Evolutionary conservation across 2,329 filamentous ascomycete genomes (phyloP), one percentile per base, ranked within the genome.

Genomic region (Phialophora expanda): DNA sequence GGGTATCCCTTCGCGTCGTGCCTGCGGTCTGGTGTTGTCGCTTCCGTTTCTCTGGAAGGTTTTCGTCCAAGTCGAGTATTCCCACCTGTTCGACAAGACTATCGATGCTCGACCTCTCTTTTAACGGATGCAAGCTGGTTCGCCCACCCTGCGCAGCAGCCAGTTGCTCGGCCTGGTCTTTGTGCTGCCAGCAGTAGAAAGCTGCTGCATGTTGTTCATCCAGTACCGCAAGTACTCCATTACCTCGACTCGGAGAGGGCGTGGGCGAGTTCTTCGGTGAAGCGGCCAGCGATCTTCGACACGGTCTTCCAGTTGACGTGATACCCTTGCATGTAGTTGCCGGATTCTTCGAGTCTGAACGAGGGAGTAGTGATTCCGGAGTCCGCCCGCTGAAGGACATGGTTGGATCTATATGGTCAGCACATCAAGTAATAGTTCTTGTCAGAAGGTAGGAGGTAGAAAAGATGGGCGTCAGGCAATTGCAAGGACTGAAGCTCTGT

Each of bases 171-270:
- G 92, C 92, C 78, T 99, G 95, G 64, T 95, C 92, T 76, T 91
- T 93, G 81, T 99, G 95, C 77, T 97, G 93, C 90, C 91, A 97
- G 82, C 94, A 98, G 79, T 93, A 97, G 57, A 89, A 85, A 69
- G 67, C 77, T 50, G 71, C 73, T 64, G 74, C 75, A 65, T 69
- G 71, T 30, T 71, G 69, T 53, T 74, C 56, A 59, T 72, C 62
- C 12, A 74, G 51, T 14, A 72, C 67, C 1, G 75, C 61, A 69
- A 76, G 64, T 57, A 73, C 71, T 58, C 76, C 70, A 68, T 62
- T 63, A 62, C 66, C 64, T 57, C 71, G 73, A 71, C 65, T 74
- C 22, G 72, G 70, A 22, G 73, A 77, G 30, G 69, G 69, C 60
- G 71, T 73, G 65, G 68, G 73, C 67, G 67, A 72, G 66, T 71